Evolutionary conservation across 495 filamentous ascomycete genomes (phyloP).

Genomic region (Filosporella fistucella): DNA sequence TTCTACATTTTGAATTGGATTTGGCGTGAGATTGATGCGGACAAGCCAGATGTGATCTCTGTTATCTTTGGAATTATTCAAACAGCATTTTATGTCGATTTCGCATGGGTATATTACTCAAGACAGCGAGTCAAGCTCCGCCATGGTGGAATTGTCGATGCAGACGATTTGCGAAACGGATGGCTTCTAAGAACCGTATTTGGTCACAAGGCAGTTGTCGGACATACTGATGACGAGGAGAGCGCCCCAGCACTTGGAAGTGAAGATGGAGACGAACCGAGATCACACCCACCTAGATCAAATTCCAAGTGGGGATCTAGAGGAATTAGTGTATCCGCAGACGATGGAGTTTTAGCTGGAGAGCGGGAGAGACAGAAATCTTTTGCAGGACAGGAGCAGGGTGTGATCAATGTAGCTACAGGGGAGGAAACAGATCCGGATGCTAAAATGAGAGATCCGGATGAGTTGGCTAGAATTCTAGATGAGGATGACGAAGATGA

Average conservation of each 20-base stretch:
- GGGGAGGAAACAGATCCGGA: slow-evolving; percentile 36
- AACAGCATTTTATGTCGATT: slow-evolving; percentile 88
- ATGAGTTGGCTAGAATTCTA: slow-evolving; percentile 46
- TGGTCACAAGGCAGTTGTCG: slow-evolving; percentile 39
- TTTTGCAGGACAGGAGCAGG: slow-evolving; percentile 19
- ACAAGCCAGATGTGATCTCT: slow-evolving; percentile 62
- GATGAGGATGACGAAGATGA: slow-evolving; percentile 40
- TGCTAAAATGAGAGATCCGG: slow-evolving; percentile 53
- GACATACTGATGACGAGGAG: slow-evolving; percentile 39
- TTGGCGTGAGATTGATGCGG: slow-evolving; percentile 50
- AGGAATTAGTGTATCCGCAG: slow-evolving; percentile 76
- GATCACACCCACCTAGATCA: slow-evolving; percentile 11
- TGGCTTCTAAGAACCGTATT: slow-evolving; percentile 63
- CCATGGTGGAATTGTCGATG: slow-evolving; percentile 87
- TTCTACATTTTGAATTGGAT: slow-evolving; percentile 96
- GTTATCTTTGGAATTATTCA: slow-evolving; percentile 86
- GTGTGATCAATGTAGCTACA: slow-evolving; percentile 14
- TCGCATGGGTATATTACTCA: slow-evolving; percentile 94
- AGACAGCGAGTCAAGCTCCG: slow-evolving; percentile 92
- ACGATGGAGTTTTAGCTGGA: slow-evolving; percentile 62
- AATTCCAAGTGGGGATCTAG: slow-evolving; percentile 65
- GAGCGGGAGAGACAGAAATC: slow-evolving; percentile 26
- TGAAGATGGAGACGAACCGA: slow-evolving; percentile 17
- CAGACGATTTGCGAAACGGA: slow-evolving; percentile 78
- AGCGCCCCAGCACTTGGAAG: slow-evolving; percentile 38